A percentile compares a stretch with the other conserved stretches of the same genome.
Evolutionary conservation across 805 yeast genomes (phyloP).

Genomic region (Dipodascopsis uninucleata): DNA sequence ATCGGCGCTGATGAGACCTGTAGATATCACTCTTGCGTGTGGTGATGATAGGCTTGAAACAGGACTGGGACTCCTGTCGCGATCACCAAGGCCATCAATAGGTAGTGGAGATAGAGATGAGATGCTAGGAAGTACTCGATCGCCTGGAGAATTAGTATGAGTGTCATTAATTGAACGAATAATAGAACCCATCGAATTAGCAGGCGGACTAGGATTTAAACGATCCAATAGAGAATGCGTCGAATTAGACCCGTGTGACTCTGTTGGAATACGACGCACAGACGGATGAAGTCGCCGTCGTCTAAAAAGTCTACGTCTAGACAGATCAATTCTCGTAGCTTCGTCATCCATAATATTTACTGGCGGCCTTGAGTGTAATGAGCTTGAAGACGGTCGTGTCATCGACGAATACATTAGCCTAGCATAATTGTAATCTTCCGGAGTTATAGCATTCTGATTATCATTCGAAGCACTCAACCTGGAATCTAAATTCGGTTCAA

Average conservation of each 20-base stretch:
- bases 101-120: neutral
- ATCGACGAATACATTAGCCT: too few relatives aligned
- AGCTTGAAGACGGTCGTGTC: neutral
- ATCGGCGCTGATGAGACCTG: neutral
- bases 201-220: neutral
- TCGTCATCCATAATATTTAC: neutral
- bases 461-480: neutral
- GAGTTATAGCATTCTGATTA: too few relatives aligned
- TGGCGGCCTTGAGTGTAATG: neutral
- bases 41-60: too few relatives aligned
- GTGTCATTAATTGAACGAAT: neutral
- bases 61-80: slow-evolving; percentile 5
- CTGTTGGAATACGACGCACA: slow-evolving; percentile 1
- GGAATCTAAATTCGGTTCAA: neutral
- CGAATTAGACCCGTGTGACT: neutral
- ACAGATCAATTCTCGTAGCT: neutral
- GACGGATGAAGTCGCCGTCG: slow-evolving; percentile 4
- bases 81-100: slow-evolving; percentile 6
- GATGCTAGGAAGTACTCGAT: neutral
- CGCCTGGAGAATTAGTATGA: neutral
- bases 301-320: slow-evolving; percentile 1
- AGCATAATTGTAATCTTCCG: too few relatives aligned
- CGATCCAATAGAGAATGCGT: too few relatives aligned
- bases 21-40: too few relatives aligned
- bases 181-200: neutral